Evolutionary conservation across 306 rosid genomes (phyloP), one percentile per base, ranked within the genome.

Genomic region (Myrica gale): DNA sequence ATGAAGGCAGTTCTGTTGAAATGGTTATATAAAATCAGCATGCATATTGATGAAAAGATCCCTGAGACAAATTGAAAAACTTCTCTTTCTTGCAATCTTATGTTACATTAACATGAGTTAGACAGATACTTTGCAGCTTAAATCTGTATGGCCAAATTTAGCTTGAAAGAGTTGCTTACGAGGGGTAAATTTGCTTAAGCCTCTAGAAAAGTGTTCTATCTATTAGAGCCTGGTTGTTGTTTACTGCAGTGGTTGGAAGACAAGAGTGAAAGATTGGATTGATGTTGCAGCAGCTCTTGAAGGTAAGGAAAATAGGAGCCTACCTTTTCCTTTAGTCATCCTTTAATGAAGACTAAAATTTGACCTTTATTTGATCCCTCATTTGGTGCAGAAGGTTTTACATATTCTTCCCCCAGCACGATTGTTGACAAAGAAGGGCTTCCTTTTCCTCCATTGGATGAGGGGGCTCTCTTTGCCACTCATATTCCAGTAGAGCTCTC

Each of bases 361-460:
- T 3, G 13, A 62, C 23, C 8, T 42, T 55, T 39, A 37, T 75
- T 68, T 23, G 15, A 7, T 53, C 26, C 19, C 20, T 21, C 32
- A 52, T 41, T 20, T 55, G 82, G 71, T 32, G 66, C 82, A 44
- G 93, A 74, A 43, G 81, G 53, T 71, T 60, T 84, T 43, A 78
- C 83, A 0, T 86, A 79, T 65, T 71, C 83, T 16, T 60, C 37
- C 61, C 69, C 81, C 72, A 68, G 74, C 12, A 47, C 87, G 47
- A 45, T 21, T 6, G 68, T 69, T 61, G 83, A 76, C 16, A 87
- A 88, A 42, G 90, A 88, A 42, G 90, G 79, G 41, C 86, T 88
- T 39, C 83, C 83, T 15, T 75, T 76, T 73, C 90, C 89, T 84
- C 87, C 96, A 43, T 55, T 87, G 55, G 92, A 87, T 73, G 90